Base-by-base conservation (phyloP, 1,284 basidiomycete species). In the Ganoderma leucocontextum region DNA sequence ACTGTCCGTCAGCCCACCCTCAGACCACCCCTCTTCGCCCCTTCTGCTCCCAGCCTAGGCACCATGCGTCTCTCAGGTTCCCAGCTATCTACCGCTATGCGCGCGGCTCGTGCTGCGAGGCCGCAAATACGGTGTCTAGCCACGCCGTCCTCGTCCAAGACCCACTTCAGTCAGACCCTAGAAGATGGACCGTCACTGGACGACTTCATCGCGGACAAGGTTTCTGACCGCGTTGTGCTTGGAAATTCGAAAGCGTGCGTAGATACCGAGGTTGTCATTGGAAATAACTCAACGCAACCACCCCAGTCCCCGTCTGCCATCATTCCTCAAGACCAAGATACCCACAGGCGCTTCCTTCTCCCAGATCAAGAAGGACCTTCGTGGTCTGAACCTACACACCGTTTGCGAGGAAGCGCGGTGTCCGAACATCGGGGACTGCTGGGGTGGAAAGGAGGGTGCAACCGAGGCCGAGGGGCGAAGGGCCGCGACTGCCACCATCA, bases 401-500 rank as follows among this genome's bases (percentile, higher is more conserved):
- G 98, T 99, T 1, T 99, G 98, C 77, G 98, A 99, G 80, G 98
- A 99, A 81, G 98, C 98, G 35, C 89, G 97, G 70, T 99, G 98
- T 85, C 98, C 98, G 0, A 99, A 99, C 78, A 99, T 99, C 67
- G 98, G 97, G 38, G 97, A 99, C 77, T 99, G 98, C 80, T 99
- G 98, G 98, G 97, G 98, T 62, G 97, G 97, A 1, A 92, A 91
- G 74, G 86, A 91, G 58, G 89, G 87, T 63, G 87, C 83, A n/a
- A 90, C 90, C 25, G 90, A 91, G 66, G 86, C 86, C 68, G 91
- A 93, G 67, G 92, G 90, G 57, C 92, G 93, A 76, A 90, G 91
- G 64, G 89, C 90, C 62, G 98, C 98, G 15, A 99, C 98, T 8
- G 96, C 96, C n/a, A 98, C 96, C 0, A 99, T 99, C 80, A 99